Conservation (phyloP, 768 basidiomycete species). For the Amanita polypyramis region DNA sequence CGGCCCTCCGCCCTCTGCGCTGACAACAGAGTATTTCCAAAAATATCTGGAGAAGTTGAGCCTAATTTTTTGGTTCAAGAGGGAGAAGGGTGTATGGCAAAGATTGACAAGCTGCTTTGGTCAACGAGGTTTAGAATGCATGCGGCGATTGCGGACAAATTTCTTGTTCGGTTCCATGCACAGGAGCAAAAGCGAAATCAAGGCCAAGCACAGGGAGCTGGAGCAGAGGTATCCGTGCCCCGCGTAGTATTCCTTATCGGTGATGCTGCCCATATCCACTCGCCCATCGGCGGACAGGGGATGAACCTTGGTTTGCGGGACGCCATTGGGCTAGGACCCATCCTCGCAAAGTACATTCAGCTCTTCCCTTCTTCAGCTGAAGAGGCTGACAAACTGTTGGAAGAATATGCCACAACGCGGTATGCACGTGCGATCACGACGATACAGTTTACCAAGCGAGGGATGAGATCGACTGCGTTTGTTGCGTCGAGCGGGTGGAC, state of each 20-base stretch:
- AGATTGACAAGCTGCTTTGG: constrained; percentile 30
- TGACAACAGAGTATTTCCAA: constrained; percentile 33
- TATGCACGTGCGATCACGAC: constrained; percentile 28
- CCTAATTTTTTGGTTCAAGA: constrained; percentile 21
- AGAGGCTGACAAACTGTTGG: constrained; percentile 20
- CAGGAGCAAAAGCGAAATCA: no score
- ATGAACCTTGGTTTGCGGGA: constrained; percentile 50
- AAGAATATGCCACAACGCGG: constrained; percentile 24
- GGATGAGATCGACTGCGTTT: constrained; percentile 11
- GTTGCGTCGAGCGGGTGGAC: background rate
- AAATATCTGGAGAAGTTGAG: constrained; percentile 29
- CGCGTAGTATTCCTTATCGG: constrained; percentile 13
- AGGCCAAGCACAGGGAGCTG: background rate
- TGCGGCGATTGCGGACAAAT: constrained; percentile 30
- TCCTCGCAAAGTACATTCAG: constrained; percentile 23
- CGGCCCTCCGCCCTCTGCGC: constrained; percentile 25
- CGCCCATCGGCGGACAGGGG: constrained; percentile 45
- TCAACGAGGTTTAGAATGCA: constrained; percentile 37
- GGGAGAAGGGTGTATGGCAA: constrained; percentile 20
- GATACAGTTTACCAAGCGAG: constrained; percentile 28
- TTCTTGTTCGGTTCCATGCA: constrained; percentile 18
- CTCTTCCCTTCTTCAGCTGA: constrained; percentile 11
- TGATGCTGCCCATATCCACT: constrained; percentile 39
- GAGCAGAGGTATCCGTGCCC: background rate
- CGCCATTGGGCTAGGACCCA: constrained; percentile 33